phyloP scores from a whole-genome alignment of 2,329 filamentous ascomycete species.

The Pyricularia grisea region DNA sequence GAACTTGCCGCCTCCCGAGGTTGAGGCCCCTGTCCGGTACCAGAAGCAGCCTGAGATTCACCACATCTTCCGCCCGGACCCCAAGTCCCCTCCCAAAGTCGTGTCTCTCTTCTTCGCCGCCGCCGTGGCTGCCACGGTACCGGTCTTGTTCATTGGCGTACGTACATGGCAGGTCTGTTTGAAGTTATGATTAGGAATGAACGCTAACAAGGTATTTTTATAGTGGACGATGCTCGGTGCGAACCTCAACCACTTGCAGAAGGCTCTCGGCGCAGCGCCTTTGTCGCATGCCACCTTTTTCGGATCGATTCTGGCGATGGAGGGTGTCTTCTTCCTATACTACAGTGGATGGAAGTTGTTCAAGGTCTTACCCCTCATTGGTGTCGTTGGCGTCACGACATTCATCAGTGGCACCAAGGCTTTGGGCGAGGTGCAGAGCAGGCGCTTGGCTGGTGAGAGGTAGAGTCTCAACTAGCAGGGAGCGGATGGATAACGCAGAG shows the following conservation, averaged over 20 bases:
- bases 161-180: slow-evolving; percentile 17
- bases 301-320: slow-evolving; percentile 77
- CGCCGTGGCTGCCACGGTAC: slow-evolving; percentile 64
- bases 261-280: slow-evolving; percentile 68
- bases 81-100: slow-evolving; percentile 69
- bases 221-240: slow-evolving; percentile 77
- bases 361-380: slow-evolving; percentile 69
- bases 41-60: slow-evolving; percentile 76
- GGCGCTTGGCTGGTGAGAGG: slow-evolving; percentile 67
- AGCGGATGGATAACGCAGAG: neutral
- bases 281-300: slow-evolving; percentile 79
- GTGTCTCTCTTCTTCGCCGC: slow-evolving; percentile 71
- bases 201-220: neutral
- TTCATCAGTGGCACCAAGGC: slow-evolving; percentile 86
- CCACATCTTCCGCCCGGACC: slow-evolving; percentile 78
- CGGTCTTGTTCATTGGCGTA: slow-evolving; percentile 62
- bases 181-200: neutral
- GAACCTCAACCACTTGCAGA: slow-evolving; percentile 68
- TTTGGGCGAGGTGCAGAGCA: slow-evolving; percentile 83
- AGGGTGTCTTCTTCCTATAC: slow-evolving; percentile 90
- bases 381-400: slow-evolving; percentile 57
- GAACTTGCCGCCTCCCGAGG: slow-evolving; percentile 40
- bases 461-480: slow-evolving; percentile 19
- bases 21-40: slow-evolving; percentile 69
- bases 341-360: slow-evolving; percentile 90